These are phyloP conservation scores for Neurospora tetraspora DNA, from an alignment of 495 filamentous ascomycete genomes.

Conservation along the genomic window DNA sequence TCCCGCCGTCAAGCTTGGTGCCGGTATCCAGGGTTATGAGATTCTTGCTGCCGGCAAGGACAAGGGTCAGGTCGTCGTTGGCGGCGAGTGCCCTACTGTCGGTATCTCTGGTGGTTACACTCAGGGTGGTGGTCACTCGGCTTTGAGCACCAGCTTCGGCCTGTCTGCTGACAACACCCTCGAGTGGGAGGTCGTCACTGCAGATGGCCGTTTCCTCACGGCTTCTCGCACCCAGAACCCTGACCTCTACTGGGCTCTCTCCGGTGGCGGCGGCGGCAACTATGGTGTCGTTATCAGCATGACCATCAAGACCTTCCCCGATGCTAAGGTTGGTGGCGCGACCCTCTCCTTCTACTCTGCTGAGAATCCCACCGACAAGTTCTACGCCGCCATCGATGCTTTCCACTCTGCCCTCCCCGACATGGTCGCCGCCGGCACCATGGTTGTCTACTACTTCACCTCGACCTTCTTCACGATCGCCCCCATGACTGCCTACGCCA, in stretches of 20 bases:
- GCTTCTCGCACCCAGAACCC: conserved; percentile 38
- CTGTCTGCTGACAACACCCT: conserved; percentile 52
- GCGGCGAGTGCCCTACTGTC: conserved; percentile 42
- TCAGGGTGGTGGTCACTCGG: conserved; percentile 54
- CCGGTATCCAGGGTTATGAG: conserved; percentile 49
- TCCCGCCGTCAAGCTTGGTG: conserved; percentile 44
- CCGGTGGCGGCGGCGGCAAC: conserved; percentile 44
- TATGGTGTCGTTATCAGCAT: conserved; percentile 37
- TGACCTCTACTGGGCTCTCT: conserved; percentile 54
- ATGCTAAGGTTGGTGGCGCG: conserved; percentile 21
- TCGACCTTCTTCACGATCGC: conserved; percentile 36
- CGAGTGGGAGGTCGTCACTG: conserved; percentile 49
- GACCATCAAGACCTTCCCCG: conserved; percentile 34
- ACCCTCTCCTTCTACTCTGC: conserved; percentile 19
- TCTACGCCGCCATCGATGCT: conserved; percentile 26
- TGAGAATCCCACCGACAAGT: conserved; percentile 29
- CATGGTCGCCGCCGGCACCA: conserved; percentile 18
- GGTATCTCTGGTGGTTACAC: conserved; percentile 44
- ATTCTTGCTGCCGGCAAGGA: conserved; percentile 33
- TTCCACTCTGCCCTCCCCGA: conserved; percentile 16
- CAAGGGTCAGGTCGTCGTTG: conserved; percentile 40
- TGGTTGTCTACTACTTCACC: conserved; percentile 39
- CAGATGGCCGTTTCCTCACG: conserved; percentile 32
- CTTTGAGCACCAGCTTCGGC: conserved; percentile 44
- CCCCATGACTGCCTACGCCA: conserved; percentile 29